Conservation (phyloP, 495 filamentous ascomycete genomes). For the Lineolata rhizophorae region DNA sequence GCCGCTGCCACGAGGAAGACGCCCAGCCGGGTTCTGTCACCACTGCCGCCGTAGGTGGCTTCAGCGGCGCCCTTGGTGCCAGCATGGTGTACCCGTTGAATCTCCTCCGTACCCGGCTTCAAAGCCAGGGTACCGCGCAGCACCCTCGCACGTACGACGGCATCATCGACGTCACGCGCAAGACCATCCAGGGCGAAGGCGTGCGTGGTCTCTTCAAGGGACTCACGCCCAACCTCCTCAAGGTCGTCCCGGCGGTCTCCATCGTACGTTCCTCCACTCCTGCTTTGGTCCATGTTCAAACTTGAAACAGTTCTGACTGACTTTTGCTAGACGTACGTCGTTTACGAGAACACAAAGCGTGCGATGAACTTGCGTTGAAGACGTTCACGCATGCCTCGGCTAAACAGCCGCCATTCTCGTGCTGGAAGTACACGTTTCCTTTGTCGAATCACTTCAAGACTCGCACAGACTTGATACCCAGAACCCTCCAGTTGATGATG, state of each 20-base stretch:
- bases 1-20: conserved; percentile 63
- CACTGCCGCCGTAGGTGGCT: conserved; percentile 66
- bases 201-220: conserved; percentile 80
- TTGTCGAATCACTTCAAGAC: no score
- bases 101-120: conserved; percentile 76
- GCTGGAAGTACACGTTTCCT: no score
- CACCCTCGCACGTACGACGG: conserved; percentile 82
- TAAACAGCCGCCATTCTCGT: no score
- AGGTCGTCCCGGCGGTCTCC: conserved; percentile 88
- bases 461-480: no score
- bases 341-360: conserved; percentile 87
- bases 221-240: conserved; percentile 83
- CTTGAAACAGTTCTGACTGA: conserved; percentile 6
- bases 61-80: conserved; percentile 84
- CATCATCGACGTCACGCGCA: conserved; percentile 64
- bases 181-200: conserved; percentile 68
- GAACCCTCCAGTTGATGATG: no score
- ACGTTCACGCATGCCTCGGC: no score
- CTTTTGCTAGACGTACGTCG: conserved; percentile 49
- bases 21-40: conserved; percentile 48
- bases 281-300: conserved; percentile 3
- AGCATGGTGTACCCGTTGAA: conserved; percentile 88
- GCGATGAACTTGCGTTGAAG: conserved; percentile 43
- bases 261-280: conserved; percentile 28
- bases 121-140: conserved; percentile 80